A percentile compares a stretch with the other conserved stretches of the same genome.
These are phyloP conservation scores for Magnusiomyces sp. DNA, from an alignment of 1,139 yeast species.

Conservation along the genomic window DNA sequence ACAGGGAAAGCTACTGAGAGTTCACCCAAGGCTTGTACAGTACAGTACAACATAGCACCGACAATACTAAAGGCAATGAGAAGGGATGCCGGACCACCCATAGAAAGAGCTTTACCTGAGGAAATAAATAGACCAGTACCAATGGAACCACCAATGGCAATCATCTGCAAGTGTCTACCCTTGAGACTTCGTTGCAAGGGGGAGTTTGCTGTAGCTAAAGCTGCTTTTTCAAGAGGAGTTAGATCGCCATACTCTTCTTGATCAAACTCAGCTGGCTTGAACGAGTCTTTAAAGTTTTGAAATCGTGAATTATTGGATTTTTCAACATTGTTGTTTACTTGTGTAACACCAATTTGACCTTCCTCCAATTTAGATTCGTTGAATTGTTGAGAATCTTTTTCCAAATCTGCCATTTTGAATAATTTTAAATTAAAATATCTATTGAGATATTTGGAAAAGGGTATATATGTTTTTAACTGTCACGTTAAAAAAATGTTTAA, in stretches of 20 bases:
- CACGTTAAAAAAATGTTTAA: not conserved
- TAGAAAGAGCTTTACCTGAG: slow-evolving; percentile 53
- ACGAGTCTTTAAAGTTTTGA: slow-evolving; percentile 24
- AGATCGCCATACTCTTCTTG: slow-evolving; percentile 19
- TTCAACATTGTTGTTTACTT: not conserved
- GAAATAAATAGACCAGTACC: slow-evolving; percentile 78
- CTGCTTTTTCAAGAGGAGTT: slow-evolving; percentile 23
- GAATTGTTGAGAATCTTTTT: slow-evolving; percentile 43
- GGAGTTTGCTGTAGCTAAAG: slow-evolving; percentile 28
- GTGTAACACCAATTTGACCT: slow-evolving; percentile 32
- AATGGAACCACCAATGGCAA: slow-evolving; percentile 77
- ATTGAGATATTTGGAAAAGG: not conserved
- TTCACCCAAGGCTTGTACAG: slow-evolving; percentile 82
- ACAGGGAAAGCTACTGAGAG: slow-evolving; percentile 72
- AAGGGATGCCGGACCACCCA: slow-evolving; percentile 78
- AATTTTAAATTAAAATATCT: not conserved
- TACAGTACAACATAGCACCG: slow-evolving; percentile 59
- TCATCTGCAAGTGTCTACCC: slow-evolving; percentile 52
- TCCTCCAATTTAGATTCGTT: slow-evolving; percentile 44
- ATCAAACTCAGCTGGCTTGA: slow-evolving; percentile 21
- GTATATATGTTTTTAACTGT: not conserved
- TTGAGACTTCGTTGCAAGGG: slow-evolving; percentile 38
- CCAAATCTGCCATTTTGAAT: not conserved
- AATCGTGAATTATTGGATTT: slow-evolving; percentile 14
- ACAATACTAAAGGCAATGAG: slow-evolving; percentile 64